Percentiles rank a stretch among this genome's conserved stretches.
Evolutionary conservation across 179 eudicot genomes (phyloP).

Genomic region (Kewa caespitosa): DNA sequence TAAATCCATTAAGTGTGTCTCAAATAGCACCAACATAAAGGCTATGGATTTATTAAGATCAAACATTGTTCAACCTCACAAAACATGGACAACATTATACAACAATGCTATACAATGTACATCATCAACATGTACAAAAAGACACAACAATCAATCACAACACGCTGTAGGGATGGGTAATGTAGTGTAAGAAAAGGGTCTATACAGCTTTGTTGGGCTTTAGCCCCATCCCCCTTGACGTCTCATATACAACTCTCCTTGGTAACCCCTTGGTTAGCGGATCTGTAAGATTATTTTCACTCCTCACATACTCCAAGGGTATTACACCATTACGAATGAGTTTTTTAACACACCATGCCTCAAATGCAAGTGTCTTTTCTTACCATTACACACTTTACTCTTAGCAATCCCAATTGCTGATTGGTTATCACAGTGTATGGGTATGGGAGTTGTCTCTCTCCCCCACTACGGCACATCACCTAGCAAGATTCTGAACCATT

Average conservation of each 20-base stretch:
- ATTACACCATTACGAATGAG: too few species aligned
- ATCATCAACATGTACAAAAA: too few species aligned
- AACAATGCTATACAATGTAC: neutral
- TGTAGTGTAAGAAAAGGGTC: too few species aligned
- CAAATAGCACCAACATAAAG: neutral
- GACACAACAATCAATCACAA: too few species aligned
- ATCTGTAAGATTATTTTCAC: too few species aligned
- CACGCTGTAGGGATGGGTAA: too few species aligned
- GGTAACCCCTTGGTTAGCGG: neutral
- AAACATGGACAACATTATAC: neutral
- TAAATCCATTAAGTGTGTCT: neutral
- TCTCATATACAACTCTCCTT: neutral
- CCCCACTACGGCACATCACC: conserved; percentile 4
- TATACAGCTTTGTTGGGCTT: too few species aligned
- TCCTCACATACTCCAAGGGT: neutral
- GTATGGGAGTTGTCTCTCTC: neutral
- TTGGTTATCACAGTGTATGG: conserved; percentile 6
- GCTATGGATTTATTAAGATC: neutral
- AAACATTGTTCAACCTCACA: neutral
- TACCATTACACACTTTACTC: too few species aligned
- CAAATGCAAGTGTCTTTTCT: too few species aligned
- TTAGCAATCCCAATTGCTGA: too few species aligned
- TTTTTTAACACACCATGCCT: too few species aligned
- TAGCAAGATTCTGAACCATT: conserved; percentile 12
- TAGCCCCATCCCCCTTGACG: too few species aligned